These are phyloP conservation scores for Populus davidiana DNA, from an alignment of 345 rosid species.

Conservation along the genomic window DNA sequence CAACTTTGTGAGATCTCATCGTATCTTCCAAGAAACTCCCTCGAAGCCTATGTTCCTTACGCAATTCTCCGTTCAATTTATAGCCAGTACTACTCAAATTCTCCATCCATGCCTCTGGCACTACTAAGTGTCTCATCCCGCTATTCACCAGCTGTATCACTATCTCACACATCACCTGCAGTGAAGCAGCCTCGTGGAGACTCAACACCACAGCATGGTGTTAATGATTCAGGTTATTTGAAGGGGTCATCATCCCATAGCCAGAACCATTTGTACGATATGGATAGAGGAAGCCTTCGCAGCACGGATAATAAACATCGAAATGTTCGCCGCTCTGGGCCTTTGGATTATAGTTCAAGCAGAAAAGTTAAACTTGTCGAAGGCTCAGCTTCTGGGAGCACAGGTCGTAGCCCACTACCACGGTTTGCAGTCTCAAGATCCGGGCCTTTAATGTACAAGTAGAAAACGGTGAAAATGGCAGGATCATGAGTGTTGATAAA, in stretches of 20 bases:
- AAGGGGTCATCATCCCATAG: too few species aligned
- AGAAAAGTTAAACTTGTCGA: conserved; percentile 54
- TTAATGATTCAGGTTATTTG: too few species aligned
- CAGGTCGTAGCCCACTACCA: conserved; percentile 84
- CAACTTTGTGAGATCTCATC: conserved; percentile 92
- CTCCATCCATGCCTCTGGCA: conserved; percentile 59
- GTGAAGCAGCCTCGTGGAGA: neutral
- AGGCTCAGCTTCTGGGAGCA: conserved; percentile 75
- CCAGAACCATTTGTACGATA: conserved; percentile 42
- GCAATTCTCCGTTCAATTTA: conserved; percentile 84
- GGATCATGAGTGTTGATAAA: neutral
- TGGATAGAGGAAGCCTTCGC: conserved; percentile 45
- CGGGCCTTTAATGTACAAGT: conserved; percentile 87
- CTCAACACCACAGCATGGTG: too few species aligned
- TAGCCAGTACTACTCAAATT: conserved; percentile 75
- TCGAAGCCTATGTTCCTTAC: conserved; percentile 80
- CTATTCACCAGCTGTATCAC: conserved; percentile 70
- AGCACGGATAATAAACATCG: conserved; percentile 45
- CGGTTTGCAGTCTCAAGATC: conserved; percentile 95
- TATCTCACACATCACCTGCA: conserved; percentile 67
- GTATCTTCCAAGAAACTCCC: conserved; percentile 84
- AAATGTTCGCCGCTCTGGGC: conserved; percentile 85
- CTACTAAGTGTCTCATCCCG: conserved; percentile 55
- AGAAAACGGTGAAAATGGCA: conserved; percentile 17
- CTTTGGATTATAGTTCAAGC: conserved; percentile 81